Base-by-base conservation (phyloP, 2,329 filamentous ascomycete species). In the Basipetospora chlamydospora region DNA sequence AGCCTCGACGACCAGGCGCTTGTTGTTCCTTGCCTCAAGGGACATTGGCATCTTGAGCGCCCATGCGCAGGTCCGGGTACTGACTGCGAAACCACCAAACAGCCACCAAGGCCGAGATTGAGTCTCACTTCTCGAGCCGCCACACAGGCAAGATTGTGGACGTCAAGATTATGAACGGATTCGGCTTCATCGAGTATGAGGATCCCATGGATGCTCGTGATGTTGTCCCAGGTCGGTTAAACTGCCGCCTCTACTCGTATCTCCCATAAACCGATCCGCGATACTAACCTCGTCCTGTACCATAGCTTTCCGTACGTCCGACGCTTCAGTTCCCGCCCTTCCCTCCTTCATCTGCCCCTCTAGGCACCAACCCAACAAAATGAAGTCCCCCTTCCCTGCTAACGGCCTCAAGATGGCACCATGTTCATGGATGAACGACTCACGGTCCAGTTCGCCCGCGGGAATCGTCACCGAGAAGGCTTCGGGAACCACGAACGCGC, bases 151-250 rank as follows among this genome's bases (percentile, higher is more conserved):
- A 94, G 59, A 96, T 98, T 57, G 90, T 82, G 48, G 90, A 98
- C 67, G 88, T 98, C 66, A 98, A 98, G 70, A 77, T 98, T 45
- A 98, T 98, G 90, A 96, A 94, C 58, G 90, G 90, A 54, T 98
- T 98, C 57, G 90, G 90, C 58, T 98, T 98, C 68, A 94, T 98
- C 57, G 90, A 98, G 62, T 98, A 96, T 63, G 92, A 95, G 62
- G 90, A 96, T 65, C 77, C 86, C 41, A 84, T 95, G 81, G 90
- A 98, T 65, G 90, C 90, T 48, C 82, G 88, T 56, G 90, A 98
- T 64, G 87, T 98, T 46, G 90, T 98, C 53, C 90, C 90, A 61
- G 88, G 90, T 95, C 74, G 66, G 79, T 55, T 28, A 16, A 31
- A 23, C 22, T 35, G 12, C 31, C n/a, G 10, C 20, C 23, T 8